Conservation (phyloP, 169 alveolate species). For the Eimeria falciformis region DNA sequence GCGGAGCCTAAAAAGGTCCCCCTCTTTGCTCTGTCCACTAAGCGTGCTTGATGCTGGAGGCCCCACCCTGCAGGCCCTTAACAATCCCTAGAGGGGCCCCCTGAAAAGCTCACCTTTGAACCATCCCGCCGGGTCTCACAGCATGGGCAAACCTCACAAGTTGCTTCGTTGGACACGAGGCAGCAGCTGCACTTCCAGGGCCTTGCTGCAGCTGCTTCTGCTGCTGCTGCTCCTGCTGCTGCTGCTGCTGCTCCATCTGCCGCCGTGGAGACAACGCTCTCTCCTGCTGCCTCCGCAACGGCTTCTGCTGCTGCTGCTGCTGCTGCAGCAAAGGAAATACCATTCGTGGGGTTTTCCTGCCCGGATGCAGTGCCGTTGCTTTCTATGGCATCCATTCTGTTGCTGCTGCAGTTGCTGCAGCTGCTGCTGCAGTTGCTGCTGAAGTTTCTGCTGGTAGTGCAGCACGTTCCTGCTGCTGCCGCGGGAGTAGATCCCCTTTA, state of each 20-base stretch:
- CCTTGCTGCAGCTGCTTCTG: constrained; percentile 1
- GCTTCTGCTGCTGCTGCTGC: not conserved
- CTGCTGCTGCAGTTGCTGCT: constrained; percentile 44
- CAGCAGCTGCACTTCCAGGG: not conserved
- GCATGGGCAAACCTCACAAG: constrained; percentile 7
- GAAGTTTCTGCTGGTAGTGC: not conserved
- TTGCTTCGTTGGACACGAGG: not conserved
- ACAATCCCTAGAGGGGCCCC: not conserved
- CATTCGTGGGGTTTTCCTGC: not conserved
- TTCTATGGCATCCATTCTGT: not conserved
- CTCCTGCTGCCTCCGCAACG: not conserved
- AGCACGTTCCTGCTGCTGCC: not conserved
- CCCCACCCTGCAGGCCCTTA: not conserved
- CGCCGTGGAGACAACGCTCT: not conserved
- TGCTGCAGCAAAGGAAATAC: not conserved
- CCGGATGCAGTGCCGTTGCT: not conserved
- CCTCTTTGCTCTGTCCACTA: not conserved
- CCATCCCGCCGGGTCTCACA: not conserved
- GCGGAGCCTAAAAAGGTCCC: not conserved
- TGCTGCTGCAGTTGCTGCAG: not conserved
- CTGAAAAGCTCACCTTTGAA: not conserved
- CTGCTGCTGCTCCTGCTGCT: constrained; percentile 38
- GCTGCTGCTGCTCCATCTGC: not conserved
- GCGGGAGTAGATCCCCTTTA: not conserved
- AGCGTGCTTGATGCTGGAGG: not conserved